Evolutionary conservation across 2,329 filamentous ascomycete species (phyloP).

Genomic region (Colletotrichum spinosum): DNA sequence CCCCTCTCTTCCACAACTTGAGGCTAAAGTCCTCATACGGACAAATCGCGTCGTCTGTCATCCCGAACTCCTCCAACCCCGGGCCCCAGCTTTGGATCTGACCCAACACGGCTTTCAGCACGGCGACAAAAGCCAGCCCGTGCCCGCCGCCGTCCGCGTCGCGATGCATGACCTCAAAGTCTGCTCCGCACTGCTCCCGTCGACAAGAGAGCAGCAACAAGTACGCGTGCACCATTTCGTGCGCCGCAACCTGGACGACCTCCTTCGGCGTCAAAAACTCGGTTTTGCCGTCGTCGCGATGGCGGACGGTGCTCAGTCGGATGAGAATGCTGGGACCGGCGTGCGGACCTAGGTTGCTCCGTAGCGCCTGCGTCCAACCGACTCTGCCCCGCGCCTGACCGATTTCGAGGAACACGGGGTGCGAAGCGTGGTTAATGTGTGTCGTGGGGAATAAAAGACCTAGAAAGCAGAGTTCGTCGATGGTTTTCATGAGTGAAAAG

Average conservation of each 20-base stretch:
- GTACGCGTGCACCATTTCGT: slow-evolving; percentile 40
- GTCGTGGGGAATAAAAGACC: slow-evolving; percentile 27
- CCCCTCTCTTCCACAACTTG: slow-evolving; percentile 32
- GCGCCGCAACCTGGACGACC: slow-evolving; percentile 46
- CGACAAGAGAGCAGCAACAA: slow-evolving; percentile 30
- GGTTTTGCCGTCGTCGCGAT: slow-evolving; percentile 9
- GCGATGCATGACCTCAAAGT: slow-evolving; percentile 31
- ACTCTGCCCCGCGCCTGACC: slow-evolving; percentile 28
- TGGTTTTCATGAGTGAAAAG: slow-evolving; percentile 29
- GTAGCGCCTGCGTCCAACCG: slow-evolving; percentile 32
- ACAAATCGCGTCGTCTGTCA: slow-evolving; percentile 30
- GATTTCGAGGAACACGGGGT: slow-evolving; percentile 29
- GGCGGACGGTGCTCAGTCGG: slow-evolving; percentile 34
- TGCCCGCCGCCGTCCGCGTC: slow-evolving; percentile 26
- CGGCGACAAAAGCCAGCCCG: slow-evolving; percentile 31
- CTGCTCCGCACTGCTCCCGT: slow-evolving; percentile 18
- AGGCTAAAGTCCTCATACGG: slow-evolving; percentile 34
- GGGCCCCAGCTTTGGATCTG: slow-evolving; percentile 31
- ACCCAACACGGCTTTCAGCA: slow-evolving; percentile 26
- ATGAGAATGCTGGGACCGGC: slow-evolving; percentile 26
- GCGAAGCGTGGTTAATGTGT: slow-evolving; percentile 30
- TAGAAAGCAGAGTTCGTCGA: slow-evolving; percentile 30
- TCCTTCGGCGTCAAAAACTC: slow-evolving; percentile 41
- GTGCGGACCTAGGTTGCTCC: not conserved
- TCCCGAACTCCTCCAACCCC: slow-evolving; percentile 17